Conservation (phyloP, 768 basidiomycete genomes). For the Sistotremastrum niveocremeum region DNA sequence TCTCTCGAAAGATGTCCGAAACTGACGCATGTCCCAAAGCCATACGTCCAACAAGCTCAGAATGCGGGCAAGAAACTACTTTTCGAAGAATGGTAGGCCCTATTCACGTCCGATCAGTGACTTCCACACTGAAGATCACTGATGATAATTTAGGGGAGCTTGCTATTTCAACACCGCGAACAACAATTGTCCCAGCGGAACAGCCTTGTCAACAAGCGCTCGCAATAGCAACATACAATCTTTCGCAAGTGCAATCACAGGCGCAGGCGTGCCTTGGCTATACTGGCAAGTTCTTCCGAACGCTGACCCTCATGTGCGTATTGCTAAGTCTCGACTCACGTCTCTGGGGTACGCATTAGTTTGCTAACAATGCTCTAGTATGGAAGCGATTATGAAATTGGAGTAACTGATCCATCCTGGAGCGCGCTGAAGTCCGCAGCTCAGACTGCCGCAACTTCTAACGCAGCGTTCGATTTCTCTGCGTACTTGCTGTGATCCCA, state of each 20-base stretch:
- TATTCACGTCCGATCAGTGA: neutral
- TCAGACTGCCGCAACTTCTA: neutral
- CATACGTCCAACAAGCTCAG: slow-evolving; percentile 18
- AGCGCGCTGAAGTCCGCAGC: neutral
- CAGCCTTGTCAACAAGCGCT: slow-evolving; percentile 12
- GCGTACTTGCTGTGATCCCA: neutral
- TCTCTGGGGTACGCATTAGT: too few relatives aligned
- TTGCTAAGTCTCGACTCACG: neutral
- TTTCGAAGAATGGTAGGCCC: slow-evolving; percentile 22
- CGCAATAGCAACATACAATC: slow-evolving; percentile 22
- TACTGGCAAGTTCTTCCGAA: slow-evolving; percentile 27
- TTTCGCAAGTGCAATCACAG: slow-evolving; percentile 20
- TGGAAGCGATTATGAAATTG: slow-evolving; percentile 1
- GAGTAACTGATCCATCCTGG: neutral
- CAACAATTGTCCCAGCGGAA: slow-evolving; percentile 17
- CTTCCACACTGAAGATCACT: neutral
- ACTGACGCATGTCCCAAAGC: slow-evolving; percentile 1
- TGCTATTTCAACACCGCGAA: slow-evolving; percentile 16
- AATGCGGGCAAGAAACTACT: slow-evolving; percentile 23
- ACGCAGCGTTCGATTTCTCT: slow-evolving; percentile 1
- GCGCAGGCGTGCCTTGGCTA: slow-evolving; percentile 24
- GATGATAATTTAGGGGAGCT: slow-evolving; percentile 10
- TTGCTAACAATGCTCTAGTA: neutral
- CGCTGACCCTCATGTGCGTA: slow-evolving; percentile 20
- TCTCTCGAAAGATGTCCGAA: neutral